Evolutionary conservation across 768 basidiomycete genomes (phyloP), one percentile per base, ranked within the genome.

Genomic region (Mycena rosella): DNA sequence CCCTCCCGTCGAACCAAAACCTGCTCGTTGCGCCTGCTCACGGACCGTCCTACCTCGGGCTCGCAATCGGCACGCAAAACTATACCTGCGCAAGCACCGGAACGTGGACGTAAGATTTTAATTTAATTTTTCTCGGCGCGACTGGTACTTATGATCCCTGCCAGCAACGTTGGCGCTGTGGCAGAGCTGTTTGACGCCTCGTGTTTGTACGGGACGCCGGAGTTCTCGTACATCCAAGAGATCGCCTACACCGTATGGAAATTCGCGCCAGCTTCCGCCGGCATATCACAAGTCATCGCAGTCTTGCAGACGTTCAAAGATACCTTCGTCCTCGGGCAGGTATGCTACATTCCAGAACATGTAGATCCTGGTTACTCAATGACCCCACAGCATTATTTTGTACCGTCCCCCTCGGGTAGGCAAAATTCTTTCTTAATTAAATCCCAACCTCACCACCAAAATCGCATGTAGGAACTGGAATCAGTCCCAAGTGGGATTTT

Each of bases 331-430:
- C 34, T 68, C 10, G 66, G 66, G 11, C 57, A 66, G 58, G 65
- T 66, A n/a, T 9, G 56, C 15, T n/a, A n/a, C n/a, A n/a, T n/a
- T n/a, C n/a, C n/a, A n/a, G n/a, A n/a, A n/a, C n/a, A n/a, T n/a
- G n/a, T n/a, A n/a, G n/a, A n/a, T n/a, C n/a, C n/a, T n/a, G n/a
- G n/a, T n/a, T n/a, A n/a, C n/a, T n/a, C n/a, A n/a, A n/a, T n/a
- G n/a, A n/a, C n/a, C n/a, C n/a, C 71, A 18, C 82, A 87, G 65
- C 89, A 91, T 70, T 90, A 85, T 80, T 92, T 89, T 75, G 79
- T 87, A 8, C 5, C 60, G 4, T 24, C 60, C 22, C 48, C 67
- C 20, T 68, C 67, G 18, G 67, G 64, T 45, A 54, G 0, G 53
- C 38, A n/a, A 13, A 22, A 20, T 24, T 22, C 13, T 13, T 6